A percentile compares a stretch with the other conserved stretches of the same genome.
These are phyloP conservation scores for Fraxinus cuspidata DNA, from an alignment of 257 asterid species.

Conservation along the genomic window DNA sequence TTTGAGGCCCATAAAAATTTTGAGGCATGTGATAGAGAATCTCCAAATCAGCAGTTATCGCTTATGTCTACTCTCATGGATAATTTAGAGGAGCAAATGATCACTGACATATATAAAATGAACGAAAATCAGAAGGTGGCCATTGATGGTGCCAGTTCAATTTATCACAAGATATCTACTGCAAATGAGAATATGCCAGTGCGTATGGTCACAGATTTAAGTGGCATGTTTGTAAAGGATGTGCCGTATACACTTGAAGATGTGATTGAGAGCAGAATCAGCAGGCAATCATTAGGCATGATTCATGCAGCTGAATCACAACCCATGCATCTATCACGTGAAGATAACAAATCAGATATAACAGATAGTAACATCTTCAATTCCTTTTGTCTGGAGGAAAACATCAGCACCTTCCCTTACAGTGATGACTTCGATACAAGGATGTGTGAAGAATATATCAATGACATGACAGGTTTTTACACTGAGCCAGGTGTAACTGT, in stretches of 20 bases:
- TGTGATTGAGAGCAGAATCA: constrained; percentile 34
- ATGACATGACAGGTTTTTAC: constrained; percentile 36
- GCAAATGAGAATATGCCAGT: constrained; percentile 38
- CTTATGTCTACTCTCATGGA: constrained; percentile 31
- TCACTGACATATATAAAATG: constrained; percentile 21
- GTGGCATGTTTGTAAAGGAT: constrained; percentile 31
- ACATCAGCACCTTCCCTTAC: constrained; percentile 35
- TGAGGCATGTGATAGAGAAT: constrained; percentile 25
- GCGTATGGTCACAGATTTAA: constrained; percentile 42
- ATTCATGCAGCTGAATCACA: constrained; percentile 35
- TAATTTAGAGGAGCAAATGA: constrained; percentile 39
- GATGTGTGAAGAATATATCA: constrained; percentile 30
- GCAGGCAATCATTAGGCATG: constrained; percentile 33
- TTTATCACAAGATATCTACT: constrained; percentile 26
- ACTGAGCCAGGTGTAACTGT: constrained; percentile 34
- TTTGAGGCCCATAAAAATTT: constrained; percentile 39
- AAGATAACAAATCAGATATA: constrained; percentile 34
- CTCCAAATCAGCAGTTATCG: constrained; percentile 34
- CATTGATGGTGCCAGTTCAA: constrained; percentile 23
- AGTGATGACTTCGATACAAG: constrained; percentile 24
- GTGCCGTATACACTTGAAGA: constrained; percentile 27
- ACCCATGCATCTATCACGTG: constrained; percentile 34
- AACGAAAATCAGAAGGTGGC: constrained; percentile 38
- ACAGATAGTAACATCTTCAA: constrained; percentile 28
- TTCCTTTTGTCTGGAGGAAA: constrained; percentile 39